Evolutionary conservation across 2,329 filamentous ascomycete species (phyloP).

Genomic region (Colletotrichum brevisporum): DNA sequence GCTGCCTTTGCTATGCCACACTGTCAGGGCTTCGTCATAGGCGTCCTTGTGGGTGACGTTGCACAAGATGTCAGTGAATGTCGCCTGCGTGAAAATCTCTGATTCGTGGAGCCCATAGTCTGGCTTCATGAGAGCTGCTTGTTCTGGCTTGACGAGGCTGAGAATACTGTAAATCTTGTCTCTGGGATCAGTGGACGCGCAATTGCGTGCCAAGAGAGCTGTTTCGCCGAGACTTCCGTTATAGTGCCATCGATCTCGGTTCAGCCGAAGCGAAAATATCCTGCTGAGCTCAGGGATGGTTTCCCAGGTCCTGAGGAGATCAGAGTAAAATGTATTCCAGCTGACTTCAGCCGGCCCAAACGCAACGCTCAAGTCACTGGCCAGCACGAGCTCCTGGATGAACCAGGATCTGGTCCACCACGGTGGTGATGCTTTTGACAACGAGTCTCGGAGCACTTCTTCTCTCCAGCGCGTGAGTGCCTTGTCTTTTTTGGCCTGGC

Average conservation of each 20-base stretch:
- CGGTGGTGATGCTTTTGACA: neutral
- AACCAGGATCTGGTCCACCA: constrained; percentile 27
- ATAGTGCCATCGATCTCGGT: neutral
- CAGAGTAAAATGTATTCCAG: too few relatives aligned
- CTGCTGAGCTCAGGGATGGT: too few relatives aligned
- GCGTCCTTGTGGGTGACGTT: neutral
- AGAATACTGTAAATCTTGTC: constrained; percentile 4
- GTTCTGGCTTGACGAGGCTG: neutral
- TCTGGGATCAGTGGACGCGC: neutral
- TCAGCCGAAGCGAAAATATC: constrained; percentile 40
- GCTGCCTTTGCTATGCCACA: neutral
- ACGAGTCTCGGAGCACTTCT: neutral
- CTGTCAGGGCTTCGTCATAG: neutral
- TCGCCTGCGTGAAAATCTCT: neutral
- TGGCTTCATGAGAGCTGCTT: neutral
- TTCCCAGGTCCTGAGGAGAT: too few relatives aligned
- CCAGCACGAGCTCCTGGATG: constrained; percentile 19
- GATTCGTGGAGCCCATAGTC: neutral
- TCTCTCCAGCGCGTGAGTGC: too few relatives aligned
- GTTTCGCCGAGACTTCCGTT: neutral
- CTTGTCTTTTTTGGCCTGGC: too few relatives aligned
- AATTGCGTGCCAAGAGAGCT: neutral
- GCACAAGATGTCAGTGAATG: neutral
- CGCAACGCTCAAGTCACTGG: neutral
- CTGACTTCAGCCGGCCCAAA: neutral